phyloP scores from a whole-genome alignment of 331 rosid genomes.

The Pyracantha coccinea region DNA sequence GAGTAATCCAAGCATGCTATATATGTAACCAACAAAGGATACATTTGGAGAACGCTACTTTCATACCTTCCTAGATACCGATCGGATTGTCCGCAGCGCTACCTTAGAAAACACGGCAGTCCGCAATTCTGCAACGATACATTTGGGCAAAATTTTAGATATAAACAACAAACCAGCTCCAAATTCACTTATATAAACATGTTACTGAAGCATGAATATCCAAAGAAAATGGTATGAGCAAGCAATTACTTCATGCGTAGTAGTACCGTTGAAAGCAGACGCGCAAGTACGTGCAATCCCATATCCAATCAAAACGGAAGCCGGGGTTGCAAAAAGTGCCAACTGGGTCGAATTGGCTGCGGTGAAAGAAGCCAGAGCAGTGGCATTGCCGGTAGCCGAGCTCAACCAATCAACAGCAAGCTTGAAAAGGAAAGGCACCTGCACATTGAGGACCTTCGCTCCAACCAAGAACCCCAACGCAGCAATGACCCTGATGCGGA shows the following conservation, averaged over 20 bases:
- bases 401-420: constrained; percentile 91
- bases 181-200: neutral
- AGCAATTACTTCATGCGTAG: constrained; percentile 46
- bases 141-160: constrained; percentile 8
- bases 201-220: neutral
- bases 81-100: constrained; percentile 88
- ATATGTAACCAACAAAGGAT: neutral
- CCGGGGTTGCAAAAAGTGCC: constrained; percentile 81
- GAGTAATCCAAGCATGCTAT: neutral
- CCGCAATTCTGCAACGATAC: constrained; percentile 62
- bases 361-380: constrained; percentile 50
- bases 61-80: constrained; percentile 87
- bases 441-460: constrained; percentile 96
- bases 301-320: constrained; percentile 81
- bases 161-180: constrained; percentile 2
- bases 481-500: constrained; percentile 68
- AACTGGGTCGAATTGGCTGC: constrained; percentile 52
- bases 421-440: constrained; percentile 96
- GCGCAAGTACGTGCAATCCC: constrained; percentile 92
- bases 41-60: neutral
- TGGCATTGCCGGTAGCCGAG: constrained; percentile 55
- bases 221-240: constrained; percentile 20
- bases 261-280: constrained; percentile 94
- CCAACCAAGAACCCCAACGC: constrained; percentile 85
- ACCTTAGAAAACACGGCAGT: constrained; percentile 94